phyloP scores from a whole-genome alignment of 1,139 yeast species.

The Zhuliangozyma blackwelliae region DNA sequence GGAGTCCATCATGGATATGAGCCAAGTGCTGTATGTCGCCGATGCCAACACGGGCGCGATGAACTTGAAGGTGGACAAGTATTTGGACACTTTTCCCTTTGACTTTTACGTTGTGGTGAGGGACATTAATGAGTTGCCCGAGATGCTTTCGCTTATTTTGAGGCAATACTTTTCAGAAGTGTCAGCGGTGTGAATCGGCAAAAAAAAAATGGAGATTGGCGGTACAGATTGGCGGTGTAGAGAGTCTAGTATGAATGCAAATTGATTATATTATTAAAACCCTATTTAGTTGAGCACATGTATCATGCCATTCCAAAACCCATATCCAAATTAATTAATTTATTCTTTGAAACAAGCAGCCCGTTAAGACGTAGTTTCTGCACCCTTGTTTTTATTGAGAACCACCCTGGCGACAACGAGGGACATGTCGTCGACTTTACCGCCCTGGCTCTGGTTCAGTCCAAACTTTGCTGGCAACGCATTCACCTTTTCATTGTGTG shows the following conservation, averaged over 20 bases:
- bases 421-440: conserved; percentile 55
- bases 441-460: conserved; percentile 42
- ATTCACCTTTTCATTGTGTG: conserved; percentile 51
- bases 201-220: too few relatives aligned
- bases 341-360: too few relatives aligned
- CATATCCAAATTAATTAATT: too few relatives aligned
- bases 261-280: too few relatives aligned
- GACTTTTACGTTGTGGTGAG: conserved; percentile 94
- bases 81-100: conserved; percentile 92
- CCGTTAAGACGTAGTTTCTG: too few relatives aligned
- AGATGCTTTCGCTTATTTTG: conserved; percentile 81
- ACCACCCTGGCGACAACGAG: conserved; percentile 45
- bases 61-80: conserved; percentile 74
- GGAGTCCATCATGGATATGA: conserved; percentile 92
- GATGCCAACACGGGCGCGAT: conserved; percentile 68
- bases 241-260: too few relatives aligned
- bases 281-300: too few relatives aligned
- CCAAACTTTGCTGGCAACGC: conserved; percentile 34
- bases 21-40: conserved; percentile 73
- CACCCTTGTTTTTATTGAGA: conserved; percentile 4
- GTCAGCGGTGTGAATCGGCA: conserved; percentile 13
- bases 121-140: conserved; percentile 84
- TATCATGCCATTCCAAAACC: too few relatives aligned
- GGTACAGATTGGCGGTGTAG: conserved; percentile 3
- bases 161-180: conserved; percentile 87